These are phyloP conservation scores for Dissophora globulifera DNA, from an alignment of 192 early-diverging fungal species.

Conservation along the genomic window DNA sequence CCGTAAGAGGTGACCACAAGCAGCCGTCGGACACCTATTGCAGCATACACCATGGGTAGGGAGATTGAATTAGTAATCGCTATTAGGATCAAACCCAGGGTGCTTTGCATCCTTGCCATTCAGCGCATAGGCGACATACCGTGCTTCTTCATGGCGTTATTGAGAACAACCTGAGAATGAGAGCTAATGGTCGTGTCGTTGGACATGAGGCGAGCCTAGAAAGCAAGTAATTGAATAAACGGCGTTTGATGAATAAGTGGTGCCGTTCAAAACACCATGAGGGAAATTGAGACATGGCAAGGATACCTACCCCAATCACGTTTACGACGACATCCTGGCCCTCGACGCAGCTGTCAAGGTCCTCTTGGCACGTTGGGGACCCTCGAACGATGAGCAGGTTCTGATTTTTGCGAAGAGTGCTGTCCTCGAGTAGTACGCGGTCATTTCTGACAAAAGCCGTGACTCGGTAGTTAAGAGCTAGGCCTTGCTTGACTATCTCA, in stretches of 20 bases:
- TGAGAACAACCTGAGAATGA: slow-evolving; percentile 45
- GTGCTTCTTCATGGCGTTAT: slow-evolving; percentile 50
- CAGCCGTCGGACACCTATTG: slow-evolving; percentile 33
- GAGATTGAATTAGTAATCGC: no score
- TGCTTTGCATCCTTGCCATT: no score
- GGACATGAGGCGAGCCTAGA: slow-evolving; percentile 37
- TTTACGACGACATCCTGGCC: slow-evolving; percentile 56
- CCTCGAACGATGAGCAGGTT: slow-evolving; percentile 53
- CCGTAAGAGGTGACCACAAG: slow-evolving; percentile 48
- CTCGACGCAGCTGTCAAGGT: slow-evolving; percentile 54
- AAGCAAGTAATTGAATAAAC: not conserved
- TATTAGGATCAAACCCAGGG: no score
- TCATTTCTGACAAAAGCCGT: slow-evolving; percentile 54
- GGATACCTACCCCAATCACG: slow-evolving; percentile 38
- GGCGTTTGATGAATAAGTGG: not conserved
- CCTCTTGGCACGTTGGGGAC: slow-evolving; percentile 33
- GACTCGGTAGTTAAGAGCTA: slow-evolving; percentile 49
- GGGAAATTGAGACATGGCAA: not conserved
- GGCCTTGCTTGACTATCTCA: slow-evolving; percentile 52
- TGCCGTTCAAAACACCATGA: no score
- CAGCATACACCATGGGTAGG: no score
- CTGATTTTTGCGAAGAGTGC: slow-evolving; percentile 44
- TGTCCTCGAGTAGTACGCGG: slow-evolving; percentile 26
- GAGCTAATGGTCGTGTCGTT: slow-evolving; percentile 42
- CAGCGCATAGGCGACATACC: slow-evolving; percentile 28